Evolutionary conservation across 805 yeast genomes (phyloP), one percentile per base, ranked within the genome.

Genomic region (Myxozyma melibiosi): DNA sequence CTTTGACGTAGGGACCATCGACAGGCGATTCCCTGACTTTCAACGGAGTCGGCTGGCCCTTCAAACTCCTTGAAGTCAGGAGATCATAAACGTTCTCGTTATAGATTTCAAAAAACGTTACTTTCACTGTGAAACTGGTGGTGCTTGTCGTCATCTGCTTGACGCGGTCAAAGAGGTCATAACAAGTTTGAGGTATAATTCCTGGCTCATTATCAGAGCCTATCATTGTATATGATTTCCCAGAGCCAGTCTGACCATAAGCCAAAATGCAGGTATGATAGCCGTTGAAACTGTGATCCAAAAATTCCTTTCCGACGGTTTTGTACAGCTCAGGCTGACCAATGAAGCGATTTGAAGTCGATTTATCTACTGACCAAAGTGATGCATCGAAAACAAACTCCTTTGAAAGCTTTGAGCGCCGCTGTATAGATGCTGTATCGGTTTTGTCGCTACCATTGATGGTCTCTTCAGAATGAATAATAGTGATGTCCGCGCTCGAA

Each of bases 231-330:
- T 68, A 68, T 16, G 72, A 68, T 45, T 72, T 72, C 13, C 75
- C 75, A 1, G 94, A 80, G 1, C 88, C 91, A 0, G 96, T 89
- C 69, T 89, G 96, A 4, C 90, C 91, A 0, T 61, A 61, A n/a
- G 85, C 84, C 67, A 82, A 79, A 2, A 82, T 80, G 67, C 84
- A 82, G 1, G 83, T 82, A 57, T 82, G 80, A 63, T 73, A 79
- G 0, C 89, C 89, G 54, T 75, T 77, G 49, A 84, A 67, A 1
- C 84, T 71, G 73, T 79, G 84, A 16, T 77, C 73, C 13, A 84
- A 66, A 55, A 82, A 71, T 27, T 78, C 80, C 4, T 76, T 74
- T 0, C 87, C 88, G 8, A 79, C 73, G 13, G 71, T 67, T 2
- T 70, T 66, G 62, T 82, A 84, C 14, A 82, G 76, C 4, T 66